Percentiles rank a stretch among this genome's conserved stretches.
phyloP scores from a whole-genome alignment of 257 asterid genomes.

The Penstemon newberryi region DNA sequence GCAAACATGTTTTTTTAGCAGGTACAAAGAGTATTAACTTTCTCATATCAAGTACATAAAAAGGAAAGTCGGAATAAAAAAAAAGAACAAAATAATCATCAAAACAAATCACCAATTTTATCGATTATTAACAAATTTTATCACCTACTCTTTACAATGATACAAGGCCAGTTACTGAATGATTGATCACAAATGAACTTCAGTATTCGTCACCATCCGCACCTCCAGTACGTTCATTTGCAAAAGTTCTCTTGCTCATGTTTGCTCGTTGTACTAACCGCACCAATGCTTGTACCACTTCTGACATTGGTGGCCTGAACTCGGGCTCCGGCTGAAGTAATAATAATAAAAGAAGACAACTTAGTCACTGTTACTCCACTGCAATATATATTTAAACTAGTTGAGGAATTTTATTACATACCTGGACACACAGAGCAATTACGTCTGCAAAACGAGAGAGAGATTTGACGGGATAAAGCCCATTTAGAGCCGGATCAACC shows the following conservation, averaged over 20 bases:
- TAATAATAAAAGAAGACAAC: not conserved
- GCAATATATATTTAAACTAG: not conserved
- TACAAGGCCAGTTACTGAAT: not conserved
- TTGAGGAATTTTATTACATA: constrained; percentile 17
- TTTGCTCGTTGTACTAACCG: constrained; percentile 93
- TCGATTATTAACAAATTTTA: not conserved
- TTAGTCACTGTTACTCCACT: not conserved
- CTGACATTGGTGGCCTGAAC: constrained; percentile 97
- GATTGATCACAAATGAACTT: constrained; percentile 8
- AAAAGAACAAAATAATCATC: too few species aligned
- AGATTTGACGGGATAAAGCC: constrained; percentile 88
- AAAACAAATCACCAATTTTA: too few species aligned
- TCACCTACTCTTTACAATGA: not conserved
- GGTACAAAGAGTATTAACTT: too few species aligned
- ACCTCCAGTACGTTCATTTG: constrained; percentile 49
- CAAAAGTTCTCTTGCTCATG: constrained; percentile 95
- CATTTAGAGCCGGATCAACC: constrained; percentile 95
- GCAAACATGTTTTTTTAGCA: too few species aligned
- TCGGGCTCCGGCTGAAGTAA: constrained; percentile 86
- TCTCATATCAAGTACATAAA: too few species aligned
- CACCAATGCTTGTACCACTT: constrained; percentile 92
- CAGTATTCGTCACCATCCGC: constrained; percentile 55
- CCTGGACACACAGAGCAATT: constrained; percentile 97
- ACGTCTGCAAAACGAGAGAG: constrained; percentile 96
- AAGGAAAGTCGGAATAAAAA: too few species aligned